phyloP scores from a whole-genome alignment of 192 early-diverging fungal genomes.

The Umbelopsis sp. region DNA sequence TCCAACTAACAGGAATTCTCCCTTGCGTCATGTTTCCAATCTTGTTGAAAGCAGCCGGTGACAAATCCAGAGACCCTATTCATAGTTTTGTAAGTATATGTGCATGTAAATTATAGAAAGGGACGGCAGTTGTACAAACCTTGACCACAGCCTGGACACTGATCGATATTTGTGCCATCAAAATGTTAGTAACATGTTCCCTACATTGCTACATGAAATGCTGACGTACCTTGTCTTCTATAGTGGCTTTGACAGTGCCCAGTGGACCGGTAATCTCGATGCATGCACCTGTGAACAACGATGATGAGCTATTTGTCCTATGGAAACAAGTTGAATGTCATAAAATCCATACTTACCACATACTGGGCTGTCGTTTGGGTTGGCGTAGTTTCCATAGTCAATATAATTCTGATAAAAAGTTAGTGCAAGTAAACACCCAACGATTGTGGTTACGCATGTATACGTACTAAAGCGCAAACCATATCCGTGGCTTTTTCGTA shows the following conservation, averaged over 20 bases:
- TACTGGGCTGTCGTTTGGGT: slow-evolving; percentile 45
- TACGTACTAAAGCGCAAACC: slow-evolving; percentile 32
- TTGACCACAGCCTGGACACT: slow-evolving; percentile 18
- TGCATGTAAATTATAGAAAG: not conserved
- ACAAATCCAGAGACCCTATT: slow-evolving; percentile 33
- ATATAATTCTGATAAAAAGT: slow-evolving; percentile 37
- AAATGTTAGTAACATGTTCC: not conserved
- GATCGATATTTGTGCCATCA: not conserved
- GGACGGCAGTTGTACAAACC: not conserved
- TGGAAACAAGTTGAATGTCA: no score
- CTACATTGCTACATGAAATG: not conserved
- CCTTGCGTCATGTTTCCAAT: slow-evolving; percentile 31
- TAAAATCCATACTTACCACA: slow-evolving; percentile 36
- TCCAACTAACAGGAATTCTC: slow-evolving; percentile 35
- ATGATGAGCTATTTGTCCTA: not conserved
- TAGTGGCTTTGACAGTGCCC: slow-evolving; percentile 49
- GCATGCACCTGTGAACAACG: slow-evolving; percentile 28
- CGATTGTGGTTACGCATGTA: not conserved
- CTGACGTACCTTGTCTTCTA: slow-evolving; percentile 54
- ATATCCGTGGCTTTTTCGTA: slow-evolving; percentile 26
- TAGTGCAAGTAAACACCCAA: not conserved
- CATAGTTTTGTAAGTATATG: not conserved
- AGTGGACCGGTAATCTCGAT: slow-evolving; percentile 49
- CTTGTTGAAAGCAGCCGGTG: slow-evolving; percentile 36
- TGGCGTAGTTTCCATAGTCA: slow-evolving; percentile 48